A percentile compares a stretch with the other conserved stretches of the same genome.
Conservation (phyloP, 163 green algal species). For the Trebouxia gelatinosa region DNA sequence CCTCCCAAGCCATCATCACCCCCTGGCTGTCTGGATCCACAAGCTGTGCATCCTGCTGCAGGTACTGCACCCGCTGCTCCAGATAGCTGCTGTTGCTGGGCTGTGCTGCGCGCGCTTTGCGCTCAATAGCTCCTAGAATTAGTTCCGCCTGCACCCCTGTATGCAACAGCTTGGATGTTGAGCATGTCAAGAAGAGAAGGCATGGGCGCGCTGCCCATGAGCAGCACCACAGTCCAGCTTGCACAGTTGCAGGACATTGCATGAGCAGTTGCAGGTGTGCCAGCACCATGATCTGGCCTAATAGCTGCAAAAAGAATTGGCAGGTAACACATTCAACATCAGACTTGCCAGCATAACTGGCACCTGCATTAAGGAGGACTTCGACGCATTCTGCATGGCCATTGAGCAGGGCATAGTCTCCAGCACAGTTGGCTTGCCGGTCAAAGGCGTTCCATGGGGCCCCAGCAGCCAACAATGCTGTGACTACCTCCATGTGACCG, state of each 20-base stretch:
- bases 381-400: slow-evolving; percentile 61
- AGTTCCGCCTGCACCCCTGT: slow-evolving; percentile 78
- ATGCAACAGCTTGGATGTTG: no score
- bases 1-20: slow-evolving; percentile 95
- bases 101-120: slow-evolving; percentile 32
- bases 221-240: no score
- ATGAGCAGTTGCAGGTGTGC: no score
- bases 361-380: slow-evolving; percentile 69
- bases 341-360: background rate
- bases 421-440: slow-evolving; percentile 73
- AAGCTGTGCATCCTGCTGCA: slow-evolving; percentile 62
- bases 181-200: no score
- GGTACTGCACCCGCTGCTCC: slow-evolving; percentile 69
- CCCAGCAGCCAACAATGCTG: slow-evolving; percentile 60
- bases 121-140: slow-evolving; percentile 66
- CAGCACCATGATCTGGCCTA: no score
- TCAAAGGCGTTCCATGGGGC: slow-evolving; percentile 88
- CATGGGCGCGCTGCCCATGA: no score
- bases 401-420: slow-evolving; percentile 78
- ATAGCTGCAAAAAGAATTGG: no score
- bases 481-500: slow-evolving; percentile 43
- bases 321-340: background rate
- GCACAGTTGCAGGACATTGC: no score
- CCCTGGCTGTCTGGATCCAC: slow-evolving; percentile 83
- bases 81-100: slow-evolving; percentile 64